A percentile compares a stretch with the other conserved stretches of the same genome.
Conservation (phyloP, 352 stramenopile genomes). For the Phytophthora tubulina region DNA sequence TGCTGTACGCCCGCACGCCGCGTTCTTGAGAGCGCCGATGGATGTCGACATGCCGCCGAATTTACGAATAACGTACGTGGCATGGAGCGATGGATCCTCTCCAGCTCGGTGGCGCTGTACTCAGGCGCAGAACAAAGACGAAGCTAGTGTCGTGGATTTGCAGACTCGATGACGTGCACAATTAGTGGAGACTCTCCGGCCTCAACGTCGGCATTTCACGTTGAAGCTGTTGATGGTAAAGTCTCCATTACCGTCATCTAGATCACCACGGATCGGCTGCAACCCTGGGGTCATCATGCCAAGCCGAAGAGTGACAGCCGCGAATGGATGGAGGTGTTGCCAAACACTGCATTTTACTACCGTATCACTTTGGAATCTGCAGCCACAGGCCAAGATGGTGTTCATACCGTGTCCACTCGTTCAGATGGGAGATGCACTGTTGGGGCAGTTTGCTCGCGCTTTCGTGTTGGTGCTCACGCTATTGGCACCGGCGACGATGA, state of each 20-base stretch:
- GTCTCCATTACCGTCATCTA: too few species aligned
- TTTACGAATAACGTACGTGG: constrained; percentile 21
- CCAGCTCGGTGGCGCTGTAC: neutral
- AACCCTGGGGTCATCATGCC: too few species aligned
- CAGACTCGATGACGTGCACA: constrained; percentile 17
- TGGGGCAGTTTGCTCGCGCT: constrained; percentile 22
- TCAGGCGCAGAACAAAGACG: constrained; percentile 15
- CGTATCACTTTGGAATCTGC: constrained; percentile 23
- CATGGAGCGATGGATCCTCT: constrained; percentile 11
- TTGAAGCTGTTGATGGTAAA: neutral
- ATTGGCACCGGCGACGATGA: constrained; percentile 10
- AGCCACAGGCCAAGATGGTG: constrained; percentile 4
- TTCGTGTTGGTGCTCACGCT: constrained; percentile 11
- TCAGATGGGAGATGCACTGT: constrained; percentile 21
- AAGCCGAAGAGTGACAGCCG: neutral
- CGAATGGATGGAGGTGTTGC: neutral
- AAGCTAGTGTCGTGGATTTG: constrained; percentile 22
- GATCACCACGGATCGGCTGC: too few species aligned
- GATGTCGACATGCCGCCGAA: constrained; percentile 20
- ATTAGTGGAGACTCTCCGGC: constrained; percentile 13
- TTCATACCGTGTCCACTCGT: neutral
- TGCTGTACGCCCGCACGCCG: constrained; percentile 19
- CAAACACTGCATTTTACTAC: too few species aligned
- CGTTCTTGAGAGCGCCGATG: constrained; percentile 16
- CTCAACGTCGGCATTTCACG: constrained; percentile 16